A percentile compares a stretch with the other conserved stretches of the same genome.
phyloP scores from a whole-genome alignment of 2,329 filamentous ascomycete species.

The Pleomassaria siparia region DNA sequence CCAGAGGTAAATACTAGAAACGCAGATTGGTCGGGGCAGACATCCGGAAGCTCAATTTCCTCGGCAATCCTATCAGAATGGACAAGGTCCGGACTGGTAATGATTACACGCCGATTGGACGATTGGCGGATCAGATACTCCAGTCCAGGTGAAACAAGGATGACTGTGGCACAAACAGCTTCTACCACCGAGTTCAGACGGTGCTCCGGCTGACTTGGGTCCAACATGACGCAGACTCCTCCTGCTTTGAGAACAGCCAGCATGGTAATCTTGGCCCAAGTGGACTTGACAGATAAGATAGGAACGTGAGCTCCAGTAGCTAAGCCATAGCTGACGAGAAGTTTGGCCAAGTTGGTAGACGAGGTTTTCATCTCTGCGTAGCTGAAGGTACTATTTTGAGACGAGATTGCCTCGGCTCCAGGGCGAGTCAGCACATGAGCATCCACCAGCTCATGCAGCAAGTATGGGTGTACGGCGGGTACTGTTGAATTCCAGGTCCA shows the following conservation, averaged over 20 bases:
- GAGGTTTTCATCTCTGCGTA: constrained; percentile 17
- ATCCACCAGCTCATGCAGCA: too few relatives aligned
- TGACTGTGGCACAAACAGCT: constrained; percentile 9
- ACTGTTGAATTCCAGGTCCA: too few relatives aligned
- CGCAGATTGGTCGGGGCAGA: constrained; percentile 1
- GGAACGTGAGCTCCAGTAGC: constrained; percentile 16
- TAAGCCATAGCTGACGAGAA: constrained; percentile 12
- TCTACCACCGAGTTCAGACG: constrained; percentile 36
- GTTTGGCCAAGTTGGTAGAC: constrained; percentile 9
- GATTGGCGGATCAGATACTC: constrained; percentile 8
- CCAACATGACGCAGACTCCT: constrained; percentile 30
- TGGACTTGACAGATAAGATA: constrained; percentile 26
- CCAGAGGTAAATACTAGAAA: constrained; percentile 17
- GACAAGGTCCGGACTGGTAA: constrained; percentile 7
- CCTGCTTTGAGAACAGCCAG: constrained; percentile 47
- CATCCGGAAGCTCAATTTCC: not conserved
- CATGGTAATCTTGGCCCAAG: constrained; percentile 37
- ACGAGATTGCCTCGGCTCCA: constrained; percentile 8
- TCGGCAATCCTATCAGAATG: too few relatives aligned
- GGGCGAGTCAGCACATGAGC: not conserved
- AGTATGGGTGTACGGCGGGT: too few relatives aligned
- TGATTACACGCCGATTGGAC: constrained; percentile 7
- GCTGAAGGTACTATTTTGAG: constrained; percentile 14
- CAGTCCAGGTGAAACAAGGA: constrained; percentile 4
- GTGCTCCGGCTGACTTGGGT: constrained; percentile 42